Conservation (phyloP, 768 basidiomycete genomes). For the Strobilomyces confusus region DNA sequence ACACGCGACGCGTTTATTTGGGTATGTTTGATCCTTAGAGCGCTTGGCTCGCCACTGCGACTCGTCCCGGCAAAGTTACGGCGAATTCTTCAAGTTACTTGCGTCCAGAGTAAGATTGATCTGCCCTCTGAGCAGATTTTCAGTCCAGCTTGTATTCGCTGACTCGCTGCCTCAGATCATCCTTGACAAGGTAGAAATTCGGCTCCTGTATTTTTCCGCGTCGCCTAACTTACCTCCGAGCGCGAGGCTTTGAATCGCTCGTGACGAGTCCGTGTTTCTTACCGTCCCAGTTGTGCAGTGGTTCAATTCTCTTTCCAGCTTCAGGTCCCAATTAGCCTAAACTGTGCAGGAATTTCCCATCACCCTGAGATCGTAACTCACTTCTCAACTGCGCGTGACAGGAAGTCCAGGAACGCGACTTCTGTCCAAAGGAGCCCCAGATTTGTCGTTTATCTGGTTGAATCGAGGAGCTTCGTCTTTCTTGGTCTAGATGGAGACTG, state of each 20-base stretch:
- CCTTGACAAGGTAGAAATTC: background rate
- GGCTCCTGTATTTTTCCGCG: background rate
- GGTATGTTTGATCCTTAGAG: background rate
- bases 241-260: background rate
- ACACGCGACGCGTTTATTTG: conserved; percentile 20
- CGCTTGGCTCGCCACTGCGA: background rate
- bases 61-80: too few species aligned
- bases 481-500: conserved; percentile 8
- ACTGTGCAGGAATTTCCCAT: background rate
- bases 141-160: background rate
- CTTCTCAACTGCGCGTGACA: background rate
- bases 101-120: background rate
- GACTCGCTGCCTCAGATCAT: background rate
- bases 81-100: too few species aligned
- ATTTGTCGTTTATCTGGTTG: background rate
- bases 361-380: background rate
- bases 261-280: background rate
- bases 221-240: background rate
- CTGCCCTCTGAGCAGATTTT: background rate
- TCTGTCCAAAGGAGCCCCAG: background rate
- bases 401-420: background rate
- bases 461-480: background rate
- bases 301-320: background rate
- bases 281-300: background rate
- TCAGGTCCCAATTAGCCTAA: background rate